Base-by-base conservation (phyloP, 768 basidiomycete genomes). In the Pleurotus salmoneostramineus region DNA sequence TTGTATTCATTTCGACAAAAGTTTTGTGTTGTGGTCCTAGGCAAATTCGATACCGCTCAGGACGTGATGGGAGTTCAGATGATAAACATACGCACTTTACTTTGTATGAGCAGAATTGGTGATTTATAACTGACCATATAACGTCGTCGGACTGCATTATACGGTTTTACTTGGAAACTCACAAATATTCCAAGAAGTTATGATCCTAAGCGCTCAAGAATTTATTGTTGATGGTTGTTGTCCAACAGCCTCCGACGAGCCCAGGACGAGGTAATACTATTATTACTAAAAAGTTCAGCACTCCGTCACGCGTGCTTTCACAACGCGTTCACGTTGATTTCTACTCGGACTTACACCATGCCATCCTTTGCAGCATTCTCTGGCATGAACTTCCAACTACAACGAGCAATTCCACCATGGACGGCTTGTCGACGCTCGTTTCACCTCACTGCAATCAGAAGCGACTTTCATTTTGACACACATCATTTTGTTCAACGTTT, bases 1-100 rank as follows among this genome's bases (percentile, higher is more conserved):
- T 99, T 99, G 79, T 97, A 98, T 75, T 97, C 94, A 72, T 99
- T 99, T 56, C 95, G 80, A 74, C 97, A 98, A 76, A 99, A 98
- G 69, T 97, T 98, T 73, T 98, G 96, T 1, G 94, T 97, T 1
- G 85, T 78, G 0, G 96, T 96, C 72, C 95, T 96, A 57, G 55
- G n/a, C n/a, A n/a, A n/a, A n/a, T n/a, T n/a, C n/a, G n/a, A n/a
- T n/a, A n/a, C n/a, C n/a, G n/a, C n/a, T n/a, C n/a, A n/a, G n/a
- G n/a, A n/a, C n/a, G n/a, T n/a, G n/a, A n/a, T n/a, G n/a, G n/a
- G n/a, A n/a, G n/a, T n/a, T n/a, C n/a, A n/a, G n/a, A n/a, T n/a
- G n/a, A n/a, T n/a, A n/a, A n/a, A n/a, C n/a, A n/a, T n/a, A 78
- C 92, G 69, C 65, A 95, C 96, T 96, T 98, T 80, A 99, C 95